Evolutionary conservation across 1,284 basidiomycete genomes (phyloP).

Genomic region (Fomitopsis pinicola): DNA sequence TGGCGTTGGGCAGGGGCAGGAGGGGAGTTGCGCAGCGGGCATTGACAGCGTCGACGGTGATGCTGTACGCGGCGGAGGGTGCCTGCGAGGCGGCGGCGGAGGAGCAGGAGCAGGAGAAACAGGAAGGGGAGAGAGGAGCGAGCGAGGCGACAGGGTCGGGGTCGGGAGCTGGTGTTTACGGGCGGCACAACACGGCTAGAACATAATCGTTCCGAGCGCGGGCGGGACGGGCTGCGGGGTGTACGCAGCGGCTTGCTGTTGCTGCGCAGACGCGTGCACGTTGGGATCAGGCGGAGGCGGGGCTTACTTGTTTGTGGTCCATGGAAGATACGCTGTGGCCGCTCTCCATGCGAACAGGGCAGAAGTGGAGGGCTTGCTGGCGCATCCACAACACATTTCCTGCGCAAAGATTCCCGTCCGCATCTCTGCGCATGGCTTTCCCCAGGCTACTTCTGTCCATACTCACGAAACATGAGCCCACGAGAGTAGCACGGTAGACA

Average conservation of each 20-base stretch:
- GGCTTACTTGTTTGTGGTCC: too few species aligned
- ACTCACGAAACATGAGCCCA: too few species aligned
- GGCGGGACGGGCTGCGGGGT: background rate
- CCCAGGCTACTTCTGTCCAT: background rate
- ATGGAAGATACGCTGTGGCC: too few species aligned
- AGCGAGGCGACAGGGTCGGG: background rate
- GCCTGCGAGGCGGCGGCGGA: background rate
- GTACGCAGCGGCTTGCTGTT: background rate
- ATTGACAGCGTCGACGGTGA: background rate
- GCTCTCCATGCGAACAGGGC: too few species aligned
- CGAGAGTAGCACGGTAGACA: background rate
- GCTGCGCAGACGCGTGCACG: background rate
- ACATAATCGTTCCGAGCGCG: background rate
- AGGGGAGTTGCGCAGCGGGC: background rate
- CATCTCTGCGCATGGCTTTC: background rate
- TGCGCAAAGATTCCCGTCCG: too few species aligned
- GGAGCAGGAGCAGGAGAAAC: background rate
- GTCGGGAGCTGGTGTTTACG: background rate
- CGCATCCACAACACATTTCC: too few species aligned
- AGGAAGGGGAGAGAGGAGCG: background rate
- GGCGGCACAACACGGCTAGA: background rate
- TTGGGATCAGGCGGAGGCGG: background rate
- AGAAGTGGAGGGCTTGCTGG: too few species aligned
- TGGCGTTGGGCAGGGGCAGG: too few species aligned
- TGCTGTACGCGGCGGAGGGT: background rate